A percentile compares a stretch with the other conserved stretches of the same genome.
phyloP scores from a whole-genome alignment of 208 protist species.

The Balamuthia mandrillaris region DNA sequence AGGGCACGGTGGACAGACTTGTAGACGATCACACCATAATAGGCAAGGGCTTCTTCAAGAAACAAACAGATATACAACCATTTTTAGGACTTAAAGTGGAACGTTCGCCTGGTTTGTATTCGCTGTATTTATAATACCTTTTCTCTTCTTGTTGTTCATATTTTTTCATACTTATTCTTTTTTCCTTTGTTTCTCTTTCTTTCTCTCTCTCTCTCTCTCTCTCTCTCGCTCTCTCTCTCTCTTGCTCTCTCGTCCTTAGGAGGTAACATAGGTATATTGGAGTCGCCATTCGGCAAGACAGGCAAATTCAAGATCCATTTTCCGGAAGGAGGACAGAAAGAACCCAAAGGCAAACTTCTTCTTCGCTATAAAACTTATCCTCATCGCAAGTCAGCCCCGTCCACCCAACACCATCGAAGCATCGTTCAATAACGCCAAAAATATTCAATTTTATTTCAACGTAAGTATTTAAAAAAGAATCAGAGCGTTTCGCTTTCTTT shows the following conservation, averaged over 20 bases:
- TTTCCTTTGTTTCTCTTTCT: too few relatives aligned
- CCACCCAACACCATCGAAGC: too few relatives aligned
- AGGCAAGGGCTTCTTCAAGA: slow-evolving; percentile 57
- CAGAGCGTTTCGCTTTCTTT: not conserved
- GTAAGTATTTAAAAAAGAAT: not conserved
- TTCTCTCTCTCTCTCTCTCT: not conserved
- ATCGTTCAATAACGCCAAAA: too few relatives aligned
- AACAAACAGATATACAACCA: slow-evolving; percentile 47
- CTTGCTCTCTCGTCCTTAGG: not conserved
- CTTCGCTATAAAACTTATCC: not conserved
- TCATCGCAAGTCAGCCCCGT: too few relatives aligned
- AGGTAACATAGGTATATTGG: slow-evolving; percentile 41
- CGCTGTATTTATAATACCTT: too few relatives aligned
- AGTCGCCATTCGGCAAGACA: slow-evolving; percentile 52
- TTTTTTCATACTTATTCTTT: too few relatives aligned
- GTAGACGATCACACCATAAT: slow-evolving; percentile 48
- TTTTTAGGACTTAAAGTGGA: slow-evolving; percentile 57
- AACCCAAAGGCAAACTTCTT: slow-evolving; percentile 61
- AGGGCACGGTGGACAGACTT: slow-evolving; percentile 17
- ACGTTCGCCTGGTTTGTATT: slow-evolving; percentile 23
- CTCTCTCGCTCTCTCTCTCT: not conserved
- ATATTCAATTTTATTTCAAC: not conserved
- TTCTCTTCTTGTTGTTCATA: too few relatives aligned
- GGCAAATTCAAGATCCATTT: slow-evolving; percentile 51
- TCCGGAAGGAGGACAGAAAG: slow-evolving; percentile 61